These are phyloP conservation scores for Stropharia rugosoannulata DNA, from an alignment of 768 basidiomycete species.

Conservation along the genomic window DNA sequence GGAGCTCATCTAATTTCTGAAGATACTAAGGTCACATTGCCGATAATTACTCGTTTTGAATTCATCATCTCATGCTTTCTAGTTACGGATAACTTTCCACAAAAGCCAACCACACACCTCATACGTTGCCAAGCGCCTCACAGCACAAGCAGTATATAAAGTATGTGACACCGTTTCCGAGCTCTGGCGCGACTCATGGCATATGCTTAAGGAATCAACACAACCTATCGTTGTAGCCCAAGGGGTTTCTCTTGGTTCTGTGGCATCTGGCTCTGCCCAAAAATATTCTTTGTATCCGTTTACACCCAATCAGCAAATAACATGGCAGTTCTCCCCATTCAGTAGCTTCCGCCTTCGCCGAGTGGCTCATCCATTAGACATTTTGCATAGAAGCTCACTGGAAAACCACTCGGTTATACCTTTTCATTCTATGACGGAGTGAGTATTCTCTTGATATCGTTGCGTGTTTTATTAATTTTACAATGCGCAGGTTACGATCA, in stretches of 20 bases:
- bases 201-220: not conserved
- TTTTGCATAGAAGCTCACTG: not conserved
- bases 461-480: too few relatives aligned
- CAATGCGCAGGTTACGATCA: too few relatives aligned
- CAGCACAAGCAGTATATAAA: constrained; percentile 50
- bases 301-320: constrained; percentile 43
- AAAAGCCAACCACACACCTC: constrained; percentile 34
- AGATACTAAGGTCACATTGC: constrained; percentile 50
- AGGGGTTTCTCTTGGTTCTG: not conserved
- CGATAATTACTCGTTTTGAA: not conserved
- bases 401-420: too few relatives aligned
- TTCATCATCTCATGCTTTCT: not conserved
- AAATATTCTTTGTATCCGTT: constrained; percentile 73
- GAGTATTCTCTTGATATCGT: too few relatives aligned
- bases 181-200: too few relatives aligned
- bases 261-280: constrained; percentile 18
- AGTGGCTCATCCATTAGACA: constrained; percentile 57
- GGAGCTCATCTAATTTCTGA: constrained; percentile 58
- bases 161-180: constrained; percentile 29
- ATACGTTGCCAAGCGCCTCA: constrained; percentile 48
- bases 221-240: not conserved
- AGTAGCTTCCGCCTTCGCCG: constrained; percentile 59
- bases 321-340: constrained; percentile 43
- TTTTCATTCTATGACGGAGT: too few relatives aligned
- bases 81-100: constrained; percentile 34